Evolutionary conservation across 2,329 filamentous ascomycete genomes (phyloP).

Genomic region (Hypoxylon rubiginosum): DNA sequence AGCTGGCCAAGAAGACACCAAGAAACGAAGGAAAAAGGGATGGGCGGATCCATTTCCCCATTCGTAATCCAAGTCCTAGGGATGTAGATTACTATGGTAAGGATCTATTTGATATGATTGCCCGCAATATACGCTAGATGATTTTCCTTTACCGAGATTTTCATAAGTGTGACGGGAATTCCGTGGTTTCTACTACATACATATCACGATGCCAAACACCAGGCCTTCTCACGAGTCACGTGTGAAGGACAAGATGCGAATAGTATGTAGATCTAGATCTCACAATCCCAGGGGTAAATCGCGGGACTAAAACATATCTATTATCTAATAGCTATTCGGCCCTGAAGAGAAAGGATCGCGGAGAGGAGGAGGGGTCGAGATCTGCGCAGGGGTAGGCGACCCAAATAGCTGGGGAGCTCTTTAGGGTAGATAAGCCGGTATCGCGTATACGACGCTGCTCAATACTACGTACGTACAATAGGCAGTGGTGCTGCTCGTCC

Average conservation of each 20-base stretch:
- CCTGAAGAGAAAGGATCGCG: not conserved
- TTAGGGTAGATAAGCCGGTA: not conserved
- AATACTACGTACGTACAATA: too few relatives aligned
- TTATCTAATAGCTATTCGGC: not conserved
- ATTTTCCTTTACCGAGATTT: not conserved
- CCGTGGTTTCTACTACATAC: not conserved
- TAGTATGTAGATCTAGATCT: not conserved
- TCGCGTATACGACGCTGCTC: not conserved
- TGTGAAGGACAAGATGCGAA: not conserved
- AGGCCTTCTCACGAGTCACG: not conserved
- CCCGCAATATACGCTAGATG: not conserved
- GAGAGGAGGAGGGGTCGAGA: slow-evolving; percentile 13
- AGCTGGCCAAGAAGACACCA: not conserved
- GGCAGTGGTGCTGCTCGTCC: too few relatives aligned
- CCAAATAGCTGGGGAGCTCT: not conserved
- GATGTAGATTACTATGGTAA: not conserved
- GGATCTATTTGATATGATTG: not conserved
- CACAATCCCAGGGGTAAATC: not conserved
- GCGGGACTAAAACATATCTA: not conserved
- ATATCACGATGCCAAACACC: too few relatives aligned
- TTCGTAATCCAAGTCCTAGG: not conserved
- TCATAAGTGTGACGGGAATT: not conserved
- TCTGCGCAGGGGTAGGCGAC: slow-evolving; percentile 21
- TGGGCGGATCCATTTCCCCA: not conserved
- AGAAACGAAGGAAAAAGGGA: not conserved